Percentiles rank a stretch among this genome's conserved stretches.
phyloP scores from a whole-genome alignment of 306 rosid species.

The Abrus precatorius region DNA sequence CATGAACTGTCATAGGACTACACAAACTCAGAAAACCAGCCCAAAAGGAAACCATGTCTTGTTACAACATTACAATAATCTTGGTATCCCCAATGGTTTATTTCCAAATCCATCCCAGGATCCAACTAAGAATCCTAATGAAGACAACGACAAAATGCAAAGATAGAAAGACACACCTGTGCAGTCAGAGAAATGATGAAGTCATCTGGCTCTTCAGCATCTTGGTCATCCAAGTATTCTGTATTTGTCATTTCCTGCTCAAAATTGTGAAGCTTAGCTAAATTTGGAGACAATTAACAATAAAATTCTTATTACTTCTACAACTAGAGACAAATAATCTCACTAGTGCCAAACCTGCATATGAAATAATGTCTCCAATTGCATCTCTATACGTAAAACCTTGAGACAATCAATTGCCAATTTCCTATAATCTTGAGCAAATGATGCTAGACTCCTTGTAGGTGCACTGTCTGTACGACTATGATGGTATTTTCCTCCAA shows the following conservation, averaged over 20 bases:
- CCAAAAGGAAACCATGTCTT: neutral
- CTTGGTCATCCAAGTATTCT: slow-evolving; percentile 96
- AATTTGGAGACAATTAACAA: slow-evolving; percentile 32
- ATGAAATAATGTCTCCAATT: slow-evolving; percentile 91
- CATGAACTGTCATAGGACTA: no score
- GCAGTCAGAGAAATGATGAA: slow-evolving; percentile 93
- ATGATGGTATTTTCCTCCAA: slow-evolving; percentile 63
- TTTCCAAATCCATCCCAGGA: slow-evolving; percentile 1
- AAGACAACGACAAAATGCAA: slow-evolving; percentile 35
- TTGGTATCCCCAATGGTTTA: neutral
- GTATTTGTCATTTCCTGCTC: slow-evolving; percentile 90
- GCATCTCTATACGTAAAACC: slow-evolving; percentile 97
- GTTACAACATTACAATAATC: slow-evolving; percentile 4
- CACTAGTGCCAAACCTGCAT: slow-evolving; percentile 78
- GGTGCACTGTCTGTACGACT: slow-evolving; percentile 66
- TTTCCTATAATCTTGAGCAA: slow-evolving; percentile 93
- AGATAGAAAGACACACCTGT: slow-evolving; percentile 65
- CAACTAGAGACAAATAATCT: slow-evolving; percentile 38
- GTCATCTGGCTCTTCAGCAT: slow-evolving; percentile 99
- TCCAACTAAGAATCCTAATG: slow-evolving; percentile 33
- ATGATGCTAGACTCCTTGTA: slow-evolving; percentile 77
- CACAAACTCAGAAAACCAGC: slow-evolving; percentile 27
- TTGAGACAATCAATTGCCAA: slow-evolving; percentile 95
- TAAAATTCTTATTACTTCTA: slow-evolving; percentile 19
- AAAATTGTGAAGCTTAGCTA: slow-evolving; percentile 48